Percentiles rank a stretch among this genome's conserved stretches.
These are phyloP conservation scores for Metroxylon sagu DNA, from an alignment of 176 grass and related monocot species.

Conservation along the genomic window DNA sequence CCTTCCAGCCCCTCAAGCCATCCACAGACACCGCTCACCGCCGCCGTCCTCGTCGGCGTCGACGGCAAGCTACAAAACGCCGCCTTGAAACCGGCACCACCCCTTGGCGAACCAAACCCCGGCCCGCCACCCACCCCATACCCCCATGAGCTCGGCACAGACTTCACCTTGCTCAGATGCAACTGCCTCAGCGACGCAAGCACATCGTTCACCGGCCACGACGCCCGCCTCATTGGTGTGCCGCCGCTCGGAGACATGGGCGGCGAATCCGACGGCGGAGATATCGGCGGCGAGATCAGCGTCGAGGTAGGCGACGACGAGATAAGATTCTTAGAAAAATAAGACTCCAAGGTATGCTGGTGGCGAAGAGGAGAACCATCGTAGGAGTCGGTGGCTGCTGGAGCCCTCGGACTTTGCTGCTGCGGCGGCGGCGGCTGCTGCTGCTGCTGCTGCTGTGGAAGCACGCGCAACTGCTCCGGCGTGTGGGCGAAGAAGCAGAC, in stretches of 20 bases:
- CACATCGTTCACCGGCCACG: conserved; percentile 52
- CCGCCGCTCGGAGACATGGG: conserved; percentile 52
- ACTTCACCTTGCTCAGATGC: conserved; percentile 48
- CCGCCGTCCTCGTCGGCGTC: conserved; percentile 30
- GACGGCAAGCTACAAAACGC: conserved; percentile 56
- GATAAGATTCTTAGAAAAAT: conserved; percentile 35
- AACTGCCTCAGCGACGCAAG: conserved; percentile 51
- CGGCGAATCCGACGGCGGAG: conserved; percentile 58
- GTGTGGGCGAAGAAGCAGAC: conserved; percentile 99
- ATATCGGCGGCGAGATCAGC: conserved; percentile 55
- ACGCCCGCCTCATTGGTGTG: conserved; percentile 18
- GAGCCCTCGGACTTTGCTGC: neutral
- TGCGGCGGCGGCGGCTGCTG: neutral
- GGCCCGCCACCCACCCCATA: conserved; percentile 8
- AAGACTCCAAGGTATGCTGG: conserved; percentile 59
- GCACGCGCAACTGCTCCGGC: conserved; percentile 59
- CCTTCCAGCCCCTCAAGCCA: neutral
- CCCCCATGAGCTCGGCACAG: conserved; percentile 34
- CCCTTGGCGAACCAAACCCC: conserved; percentile 29
- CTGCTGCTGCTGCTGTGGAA: conserved; percentile 46
- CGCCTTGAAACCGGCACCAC: conserved; percentile 1
- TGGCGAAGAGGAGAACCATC: conserved; percentile 61
- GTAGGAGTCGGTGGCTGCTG: conserved; percentile 41
- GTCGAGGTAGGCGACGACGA: conserved; percentile 70
- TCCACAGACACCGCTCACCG: neutral